Percentiles rank a stretch among this genome's conserved stretches.
These are phyloP conservation scores for Ascomycota sp. DNA, from an alignment of 2,329 filamentous ascomycete genomes.

Conservation along the genomic window DNA sequence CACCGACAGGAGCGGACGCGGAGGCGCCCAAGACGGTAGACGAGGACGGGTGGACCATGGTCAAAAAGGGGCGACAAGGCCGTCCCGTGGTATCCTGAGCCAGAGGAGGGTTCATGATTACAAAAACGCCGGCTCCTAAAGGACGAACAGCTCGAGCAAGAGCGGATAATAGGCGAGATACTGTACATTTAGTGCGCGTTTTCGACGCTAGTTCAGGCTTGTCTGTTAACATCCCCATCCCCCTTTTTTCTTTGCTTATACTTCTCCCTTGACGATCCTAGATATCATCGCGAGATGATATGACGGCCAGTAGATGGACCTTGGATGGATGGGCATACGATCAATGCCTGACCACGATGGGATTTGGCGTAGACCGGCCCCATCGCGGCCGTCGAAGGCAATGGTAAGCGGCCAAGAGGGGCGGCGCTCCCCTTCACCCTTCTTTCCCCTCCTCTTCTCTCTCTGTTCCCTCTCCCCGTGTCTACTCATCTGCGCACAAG, in stretches of 20 bases:
- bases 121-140: too few relatives aligned
- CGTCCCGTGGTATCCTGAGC: conserved; percentile 9
- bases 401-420: too few relatives aligned
- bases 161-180: background rate
- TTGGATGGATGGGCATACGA: too few relatives aligned
- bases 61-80: conserved; percentile 17
- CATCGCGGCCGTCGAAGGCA: conserved; percentile 25
- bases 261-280: too few relatives aligned
- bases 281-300: too few relatives aligned
- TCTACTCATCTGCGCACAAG: background rate
- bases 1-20: conserved; percentile 8
- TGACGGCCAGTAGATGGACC: too few relatives aligned
- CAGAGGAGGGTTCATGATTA: background rate
- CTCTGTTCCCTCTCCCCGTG: background rate
- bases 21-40: conserved; percentile 20
- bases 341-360: too few relatives aligned
- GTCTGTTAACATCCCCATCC: too few relatives aligned
- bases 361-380: background rate
- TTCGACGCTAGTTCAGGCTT: too few relatives aligned
- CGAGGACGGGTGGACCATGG: conserved; percentile 46
- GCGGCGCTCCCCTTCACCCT: conserved; percentile 23
- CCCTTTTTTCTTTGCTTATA: too few relatives aligned
- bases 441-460: background rate
- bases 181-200: too few relatives aligned
- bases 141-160: background rate